These are phyloP conservation scores for Rhizophagus clarus DNA, from an alignment of 192 early-diverging fungal genomes.

Conservation along the genomic window DNA sequence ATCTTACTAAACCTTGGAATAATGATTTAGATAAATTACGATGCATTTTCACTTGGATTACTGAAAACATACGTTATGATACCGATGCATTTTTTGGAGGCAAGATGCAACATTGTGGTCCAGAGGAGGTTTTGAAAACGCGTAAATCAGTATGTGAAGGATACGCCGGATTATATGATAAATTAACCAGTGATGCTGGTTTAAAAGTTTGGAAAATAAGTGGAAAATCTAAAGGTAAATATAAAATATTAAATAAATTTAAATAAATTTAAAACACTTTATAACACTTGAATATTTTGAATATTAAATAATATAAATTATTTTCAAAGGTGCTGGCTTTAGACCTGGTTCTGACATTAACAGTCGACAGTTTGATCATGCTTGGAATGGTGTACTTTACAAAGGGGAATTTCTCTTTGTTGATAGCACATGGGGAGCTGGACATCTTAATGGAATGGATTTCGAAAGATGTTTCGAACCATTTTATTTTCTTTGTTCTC, in stretches of 20 bases:
- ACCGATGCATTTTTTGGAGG: conserved; percentile 42
- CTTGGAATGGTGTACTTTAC: conserved; percentile 57
- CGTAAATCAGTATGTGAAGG: conserved; percentile 58
- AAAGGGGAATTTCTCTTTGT: conserved; percentile 56
- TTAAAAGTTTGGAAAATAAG: conserved; percentile 47
- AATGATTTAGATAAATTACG: conserved; percentile 48
- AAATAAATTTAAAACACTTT: conserved; percentile 25
- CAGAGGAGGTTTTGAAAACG: conserved; percentile 43
- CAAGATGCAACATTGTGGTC: background rate
- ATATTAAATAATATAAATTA: too few species aligned
- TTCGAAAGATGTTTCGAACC: conserved; percentile 53
- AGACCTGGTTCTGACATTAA: conserved; percentile 38
- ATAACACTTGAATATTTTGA: background rate
- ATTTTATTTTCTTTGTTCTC: conserved; percentile 57
- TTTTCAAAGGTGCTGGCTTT: conserved; percentile 11
- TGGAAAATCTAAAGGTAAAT: conserved; percentile 54
- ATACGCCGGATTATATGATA: conserved; percentile 55
- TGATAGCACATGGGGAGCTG: conserved; percentile 64
- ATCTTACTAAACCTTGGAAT: conserved; percentile 48
- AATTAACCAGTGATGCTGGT: conserved; percentile 49
- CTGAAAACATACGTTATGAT: conserved; percentile 57
- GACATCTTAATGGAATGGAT: conserved; percentile 33
- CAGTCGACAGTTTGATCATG: conserved; percentile 38
- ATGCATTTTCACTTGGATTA: conserved; percentile 57
- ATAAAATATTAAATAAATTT: conserved; percentile 42